A percentile compares a stretch with the other conserved stretches of the same genome.
Conservation (phyloP, 177 flowering plant genomes). For the Telopea speciosissima region DNA sequence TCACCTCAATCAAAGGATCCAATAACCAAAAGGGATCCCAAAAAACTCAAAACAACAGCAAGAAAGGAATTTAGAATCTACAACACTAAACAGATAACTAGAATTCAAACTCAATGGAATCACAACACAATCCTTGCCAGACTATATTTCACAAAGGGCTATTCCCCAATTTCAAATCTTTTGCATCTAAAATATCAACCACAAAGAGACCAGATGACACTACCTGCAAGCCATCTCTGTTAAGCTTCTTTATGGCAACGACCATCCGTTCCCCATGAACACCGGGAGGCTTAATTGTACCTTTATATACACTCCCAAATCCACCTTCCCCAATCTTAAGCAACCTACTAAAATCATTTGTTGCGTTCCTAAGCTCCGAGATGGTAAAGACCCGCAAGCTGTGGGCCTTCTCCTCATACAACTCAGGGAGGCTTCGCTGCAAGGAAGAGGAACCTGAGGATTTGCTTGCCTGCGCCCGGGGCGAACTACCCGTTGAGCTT, state of each 20-base stretch:
- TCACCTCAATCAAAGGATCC: not conserved
- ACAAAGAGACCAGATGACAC: not conserved
- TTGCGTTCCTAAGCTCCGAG: conserved; percentile 37
- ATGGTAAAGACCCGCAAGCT: conserved; percentile 44
- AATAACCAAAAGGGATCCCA: not conserved
- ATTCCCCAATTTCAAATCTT: not conserved
- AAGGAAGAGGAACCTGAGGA: conserved; percentile 42
- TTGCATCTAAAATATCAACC: not conserved
- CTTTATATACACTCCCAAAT: conserved; percentile 69
- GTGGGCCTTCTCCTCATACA: conserved; percentile 60
- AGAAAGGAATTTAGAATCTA: not conserved
- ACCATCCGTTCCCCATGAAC: conserved; percentile 38
- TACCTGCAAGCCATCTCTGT: conserved; percentile 64
- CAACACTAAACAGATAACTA: not conserved
- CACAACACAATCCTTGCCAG: not conserved
- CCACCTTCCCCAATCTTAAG: conserved; percentile 85
- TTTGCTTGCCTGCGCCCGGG: conserved; percentile 12
- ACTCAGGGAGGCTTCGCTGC: conserved; percentile 40
- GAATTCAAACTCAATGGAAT: not conserved
- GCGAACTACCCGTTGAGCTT: conserved; percentile 17
- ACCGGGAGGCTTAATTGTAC: conserved; percentile 41
- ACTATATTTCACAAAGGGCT: not conserved
- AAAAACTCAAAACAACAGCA: not conserved
- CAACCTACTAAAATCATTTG: conserved; percentile 46
- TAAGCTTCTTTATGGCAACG: conserved; percentile 73